A percentile compares a stretch with the other conserved stretches of the same genome.
Conservation (phyloP, 169 alveolate species). For the Plasmodium knowlesi region DNA sequence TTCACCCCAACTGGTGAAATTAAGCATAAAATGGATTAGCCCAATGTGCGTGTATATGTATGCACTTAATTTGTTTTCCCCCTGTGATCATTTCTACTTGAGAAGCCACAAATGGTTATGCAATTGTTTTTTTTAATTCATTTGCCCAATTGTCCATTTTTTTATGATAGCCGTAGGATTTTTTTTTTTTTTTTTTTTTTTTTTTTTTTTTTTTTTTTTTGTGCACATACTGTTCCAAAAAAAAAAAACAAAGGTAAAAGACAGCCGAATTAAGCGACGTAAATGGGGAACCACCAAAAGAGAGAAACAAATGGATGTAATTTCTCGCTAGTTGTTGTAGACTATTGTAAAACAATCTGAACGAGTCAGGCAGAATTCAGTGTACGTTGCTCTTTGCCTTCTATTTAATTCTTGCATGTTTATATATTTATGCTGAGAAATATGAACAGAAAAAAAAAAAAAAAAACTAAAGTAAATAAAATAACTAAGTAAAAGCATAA, state of each 20-base stretch:
- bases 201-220: conserved; percentile 39
- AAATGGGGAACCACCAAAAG: conserved; percentile 20
- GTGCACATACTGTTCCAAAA: conserved; percentile 44
- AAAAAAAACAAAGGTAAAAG: conserved; percentile 15
- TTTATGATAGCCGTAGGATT: not conserved
- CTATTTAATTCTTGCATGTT: conserved; percentile 6
- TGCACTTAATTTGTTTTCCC: not conserved
- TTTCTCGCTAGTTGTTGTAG: not conserved
- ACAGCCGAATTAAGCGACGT: not conserved
- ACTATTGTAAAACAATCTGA: not conserved
- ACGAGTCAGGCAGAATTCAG: conserved; percentile 4
- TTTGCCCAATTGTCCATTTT: not conserved
- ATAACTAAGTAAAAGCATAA: conserved; percentile 13
- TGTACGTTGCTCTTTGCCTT: not conserved
- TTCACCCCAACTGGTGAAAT: not conserved
- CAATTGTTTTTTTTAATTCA: conserved; percentile 14
- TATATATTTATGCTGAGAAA: conserved; percentile 10
- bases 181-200: conserved; percentile 38
- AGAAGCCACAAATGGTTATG: not conserved
- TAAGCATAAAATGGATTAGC: not conserved
- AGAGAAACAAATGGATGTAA: not conserved
- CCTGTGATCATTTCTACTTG: not conserved
- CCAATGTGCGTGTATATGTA: not conserved
- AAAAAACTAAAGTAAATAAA: not conserved
- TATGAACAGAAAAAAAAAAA: conserved; percentile 1